Evolutionary conservation across 2,329 filamentous ascomycete species (phyloP).

Genomic region (Alternaria metachromatica): DNA sequence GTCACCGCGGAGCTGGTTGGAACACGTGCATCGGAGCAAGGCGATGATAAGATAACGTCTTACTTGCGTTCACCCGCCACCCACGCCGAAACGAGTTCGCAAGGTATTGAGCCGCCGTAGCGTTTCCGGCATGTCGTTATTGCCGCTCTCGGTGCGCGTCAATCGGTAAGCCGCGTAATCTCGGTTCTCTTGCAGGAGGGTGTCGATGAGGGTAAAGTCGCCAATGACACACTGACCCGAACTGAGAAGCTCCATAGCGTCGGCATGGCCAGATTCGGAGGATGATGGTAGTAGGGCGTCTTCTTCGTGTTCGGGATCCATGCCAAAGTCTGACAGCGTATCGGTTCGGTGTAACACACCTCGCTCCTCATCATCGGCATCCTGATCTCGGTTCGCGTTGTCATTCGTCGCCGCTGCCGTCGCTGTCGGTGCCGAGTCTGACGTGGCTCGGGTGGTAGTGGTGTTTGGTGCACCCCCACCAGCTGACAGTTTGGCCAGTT

Average conservation of each 20-base stretch:
- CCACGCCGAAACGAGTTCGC: constrained; percentile 43
- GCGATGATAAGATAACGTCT: constrained; percentile 9
- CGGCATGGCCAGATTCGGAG: constrained; percentile 30
- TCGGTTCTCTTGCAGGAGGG: constrained; percentile 51
- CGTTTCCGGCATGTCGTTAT: constrained; percentile 40
- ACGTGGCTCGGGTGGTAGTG: constrained; percentile 9
- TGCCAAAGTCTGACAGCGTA: constrained; percentile 46
- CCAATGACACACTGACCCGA: constrained; percentile 57
- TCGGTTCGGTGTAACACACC: constrained; percentile 56
- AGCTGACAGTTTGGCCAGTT: constrained; percentile 35
- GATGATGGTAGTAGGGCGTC: constrained; percentile 38
- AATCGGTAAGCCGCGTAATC: constrained; percentile 45
- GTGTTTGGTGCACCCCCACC: constrained; percentile 18
- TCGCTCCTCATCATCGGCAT: constrained; percentile 66
- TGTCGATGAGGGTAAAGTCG: constrained; percentile 52
- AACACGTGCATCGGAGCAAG: constrained; percentile 6
- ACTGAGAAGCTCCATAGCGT: constrained; percentile 53
- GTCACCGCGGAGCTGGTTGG: constrained; percentile 7
- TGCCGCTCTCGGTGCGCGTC: constrained; percentile 34
- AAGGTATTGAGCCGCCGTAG: constrained; percentile 43
- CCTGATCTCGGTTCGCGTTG: constrained; percentile 51
- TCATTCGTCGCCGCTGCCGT: constrained; percentile 11
- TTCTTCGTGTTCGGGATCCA: constrained; percentile 50
- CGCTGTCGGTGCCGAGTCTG: constrained; percentile 12
- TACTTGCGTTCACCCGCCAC: constrained; percentile 35